Evolutionary conservation across 2,329 filamentous ascomycete genomes (phyloP).

Genomic region (Claviceps sorghi): DNA sequence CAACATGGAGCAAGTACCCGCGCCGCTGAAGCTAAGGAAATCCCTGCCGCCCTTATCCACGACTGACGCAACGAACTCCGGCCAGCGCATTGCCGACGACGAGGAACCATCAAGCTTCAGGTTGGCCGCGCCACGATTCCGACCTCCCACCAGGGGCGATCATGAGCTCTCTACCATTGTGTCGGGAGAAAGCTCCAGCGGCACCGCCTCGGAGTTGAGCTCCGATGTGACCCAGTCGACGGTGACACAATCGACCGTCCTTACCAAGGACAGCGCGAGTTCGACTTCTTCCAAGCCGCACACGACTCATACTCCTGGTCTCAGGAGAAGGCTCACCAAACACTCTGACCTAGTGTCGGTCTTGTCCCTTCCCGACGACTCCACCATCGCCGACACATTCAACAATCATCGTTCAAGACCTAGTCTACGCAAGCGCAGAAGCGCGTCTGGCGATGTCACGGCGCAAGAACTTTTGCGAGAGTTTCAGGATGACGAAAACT

Average conservation of each 20-base stretch:
- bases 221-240: slow-evolving; percentile 34
- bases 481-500: slow-evolving; percentile 66
- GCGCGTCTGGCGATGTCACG: slow-evolving; percentile 50
- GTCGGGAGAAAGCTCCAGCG: slow-evolving; percentile 34
- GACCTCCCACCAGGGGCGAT: slow-evolving; percentile 38
- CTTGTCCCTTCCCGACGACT: slow-evolving; percentile 55
- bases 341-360: slow-evolving; percentile 92
- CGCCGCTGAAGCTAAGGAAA: slow-evolving; percentile 4
- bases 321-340: slow-evolving; percentile 69
- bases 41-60: background rate
- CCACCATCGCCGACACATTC: slow-evolving; percentile 40
- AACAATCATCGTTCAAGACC: slow-evolving; percentile 62
- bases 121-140: slow-evolving; percentile 20
- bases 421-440: slow-evolving; percentile 62
- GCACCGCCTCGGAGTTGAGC: slow-evolving; percentile 32
- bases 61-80: background rate
- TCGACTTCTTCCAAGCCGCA: background rate
- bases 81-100: background rate
- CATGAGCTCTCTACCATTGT: slow-evolving; percentile 44
- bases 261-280: slow-evolving; percentile 29
- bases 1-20: slow-evolving; percentile 12
- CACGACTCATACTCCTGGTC: slow-evolving; percentile 31
- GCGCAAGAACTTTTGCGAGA: slow-evolving; percentile 65
- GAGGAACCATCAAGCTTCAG: slow-evolving; percentile 5
- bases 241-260: slow-evolving; percentile 35